Evolutionary conservation across 2,329 filamentous ascomycete species (phyloP).

Genomic region (Rutstroemia sp.): DNA sequence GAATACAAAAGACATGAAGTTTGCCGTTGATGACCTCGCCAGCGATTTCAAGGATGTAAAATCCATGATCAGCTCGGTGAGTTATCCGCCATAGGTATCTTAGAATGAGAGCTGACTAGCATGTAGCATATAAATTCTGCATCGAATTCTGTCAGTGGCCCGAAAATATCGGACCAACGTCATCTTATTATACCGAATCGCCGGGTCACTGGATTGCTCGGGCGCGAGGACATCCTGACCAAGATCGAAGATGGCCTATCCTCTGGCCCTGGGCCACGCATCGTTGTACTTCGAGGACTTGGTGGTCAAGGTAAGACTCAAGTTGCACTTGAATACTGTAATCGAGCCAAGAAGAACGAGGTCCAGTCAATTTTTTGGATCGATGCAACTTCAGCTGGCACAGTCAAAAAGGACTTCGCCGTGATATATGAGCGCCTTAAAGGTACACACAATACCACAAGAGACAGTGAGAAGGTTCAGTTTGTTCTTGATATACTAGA

Average conservation of each 20-base stretch:
- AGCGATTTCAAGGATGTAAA: background rate
- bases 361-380: constrained; percentile 16
- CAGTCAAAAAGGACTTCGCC: constrained; percentile 12
- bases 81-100: background rate
- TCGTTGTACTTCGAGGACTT: constrained; percentile 17
- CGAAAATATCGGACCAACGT: background rate
- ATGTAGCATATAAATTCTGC: background rate
- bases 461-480: background rate
- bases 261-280: background rate
- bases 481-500: constrained; percentile 10
- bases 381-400: constrained; percentile 14
- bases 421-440: constrained; percentile 11
- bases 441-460: background rate
- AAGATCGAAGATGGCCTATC: constrained; percentile 12
- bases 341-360: constrained; percentile 7
- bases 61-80: background rate
- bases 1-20: background rate
- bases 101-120: background rate
- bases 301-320: constrained; percentile 24
- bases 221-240: constrained; percentile 14
- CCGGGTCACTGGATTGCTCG: constrained; percentile 13
- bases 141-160: background rate
- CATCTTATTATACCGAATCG: constrained; percentile 12
- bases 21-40: too few relatives aligned
- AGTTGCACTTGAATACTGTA: constrained; percentile 19